Conservation (phyloP, 139 green algal genomes). For the Chlamydomonas incerta region DNA sequence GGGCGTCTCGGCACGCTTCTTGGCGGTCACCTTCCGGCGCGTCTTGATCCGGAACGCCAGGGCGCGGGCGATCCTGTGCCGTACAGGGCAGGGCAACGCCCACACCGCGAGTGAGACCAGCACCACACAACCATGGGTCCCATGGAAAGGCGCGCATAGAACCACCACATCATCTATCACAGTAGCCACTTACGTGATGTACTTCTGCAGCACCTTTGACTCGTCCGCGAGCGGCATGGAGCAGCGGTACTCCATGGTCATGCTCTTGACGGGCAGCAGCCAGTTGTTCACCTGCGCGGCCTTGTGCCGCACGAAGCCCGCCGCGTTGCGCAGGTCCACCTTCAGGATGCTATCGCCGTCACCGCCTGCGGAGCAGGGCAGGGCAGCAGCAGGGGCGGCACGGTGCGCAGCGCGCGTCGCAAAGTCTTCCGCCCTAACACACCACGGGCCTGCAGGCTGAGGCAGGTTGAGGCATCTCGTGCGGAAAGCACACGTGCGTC, state of each 20-base stretch:
- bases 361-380: slow-evolving; percentile 52
- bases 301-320: slow-evolving; percentile 78
- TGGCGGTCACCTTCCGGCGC: background rate
- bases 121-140: no score
- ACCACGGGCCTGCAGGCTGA: no score
- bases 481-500: no score
- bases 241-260: slow-evolving; percentile 4
- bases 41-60: slow-evolving; percentile 22
- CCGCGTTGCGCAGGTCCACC: slow-evolving; percentile 75
- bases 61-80: slow-evolving; percentile 11
- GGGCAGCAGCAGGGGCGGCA: background rate
- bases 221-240: slow-evolving; percentile 49
- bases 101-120: no score
- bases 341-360: slow-evolving; percentile 74
- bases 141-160: no score
- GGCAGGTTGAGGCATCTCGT: no score
- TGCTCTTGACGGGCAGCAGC: slow-evolving; percentile 71
- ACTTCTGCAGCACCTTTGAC: slow-evolving; percentile 36
- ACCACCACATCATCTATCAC: background rate
- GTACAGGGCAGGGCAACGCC: no score
- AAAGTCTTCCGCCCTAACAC: no score
- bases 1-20: background rate
- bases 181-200: slow-evolving; percentile 35
- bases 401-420: no score
- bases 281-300: slow-evolving; percentile 67